Conservation (phyloP, 2,329 filamentous ascomycete species). For the Colletotrichum higginsianum region DNA sequence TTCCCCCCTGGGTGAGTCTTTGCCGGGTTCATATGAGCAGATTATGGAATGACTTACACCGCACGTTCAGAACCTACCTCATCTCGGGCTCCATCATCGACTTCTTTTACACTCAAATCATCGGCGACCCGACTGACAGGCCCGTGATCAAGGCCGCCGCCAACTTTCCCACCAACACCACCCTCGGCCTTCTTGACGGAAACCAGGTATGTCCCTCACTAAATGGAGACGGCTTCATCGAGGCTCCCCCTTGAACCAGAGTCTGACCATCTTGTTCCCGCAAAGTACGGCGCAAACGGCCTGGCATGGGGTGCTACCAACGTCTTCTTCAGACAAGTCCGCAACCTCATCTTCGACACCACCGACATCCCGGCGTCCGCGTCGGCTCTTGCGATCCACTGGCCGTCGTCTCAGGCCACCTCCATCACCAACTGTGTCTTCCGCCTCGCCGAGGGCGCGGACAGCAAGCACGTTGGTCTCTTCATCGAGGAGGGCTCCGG, state of each 20-base stretch:
- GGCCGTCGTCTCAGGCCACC: constrained; percentile 77
- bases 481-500: constrained; percentile 76
- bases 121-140: constrained; percentile 76
- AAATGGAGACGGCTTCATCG: no score
- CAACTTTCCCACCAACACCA: constrained; percentile 58
- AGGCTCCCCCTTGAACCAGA: background rate
- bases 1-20: constrained; percentile 53
- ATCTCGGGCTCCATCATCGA: constrained; percentile 80
- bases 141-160: constrained; percentile 69
- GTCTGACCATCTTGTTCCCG: background rate
- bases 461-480: constrained; percentile 69
- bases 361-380: constrained; percentile 63
- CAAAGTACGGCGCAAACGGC: constrained; percentile 55
- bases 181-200: constrained; percentile 63
- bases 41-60: background rate
- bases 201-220: constrained; percentile 46
- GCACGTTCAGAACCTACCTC: constrained; percentile 70
- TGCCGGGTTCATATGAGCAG: no score
- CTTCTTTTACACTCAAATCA: constrained; percentile 85
- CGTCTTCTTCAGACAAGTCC: constrained; percentile 71
- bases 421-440: constrained; percentile 72
- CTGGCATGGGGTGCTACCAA: constrained; percentile 70
- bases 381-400: constrained; percentile 72
- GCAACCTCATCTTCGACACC: constrained; percentile 71
- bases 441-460: constrained; percentile 60